phyloP scores from a whole-genome alignment of 2,329 filamentous ascomycete genomes.

The Huntiella savannae region DNA sequence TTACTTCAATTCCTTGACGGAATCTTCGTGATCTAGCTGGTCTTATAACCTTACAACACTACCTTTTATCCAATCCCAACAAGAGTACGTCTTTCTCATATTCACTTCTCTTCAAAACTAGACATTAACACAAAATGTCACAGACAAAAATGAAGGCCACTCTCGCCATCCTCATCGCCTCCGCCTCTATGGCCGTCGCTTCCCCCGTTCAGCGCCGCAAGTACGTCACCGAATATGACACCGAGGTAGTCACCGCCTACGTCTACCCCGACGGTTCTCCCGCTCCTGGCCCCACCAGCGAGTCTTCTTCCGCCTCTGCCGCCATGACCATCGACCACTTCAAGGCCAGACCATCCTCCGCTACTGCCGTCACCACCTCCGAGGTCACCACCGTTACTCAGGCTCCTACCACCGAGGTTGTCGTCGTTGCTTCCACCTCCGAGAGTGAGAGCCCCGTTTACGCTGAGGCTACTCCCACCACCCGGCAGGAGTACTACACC shows the following conservation, averaged over 20 bases:
- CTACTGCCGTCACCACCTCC: conserved; percentile 1
- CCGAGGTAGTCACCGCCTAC: conserved; percentile 23
- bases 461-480: conserved; percentile 11
- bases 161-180: conserved; percentile 24
- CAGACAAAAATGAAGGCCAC: conserved; percentile 31
- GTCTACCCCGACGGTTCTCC: conserved; percentile 13
- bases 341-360: too few species aligned
- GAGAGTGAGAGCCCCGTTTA: not conserved
- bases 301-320: not conserved
- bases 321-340: not conserved
- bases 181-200: conserved; percentile 28
- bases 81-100: too few species aligned
- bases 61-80: too few species aligned
- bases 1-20: conserved; percentile 3
- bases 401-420: conserved; percentile 1
- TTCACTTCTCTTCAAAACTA: not conserved
- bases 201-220: conserved; percentile 25
- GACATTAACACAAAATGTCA: not conserved
- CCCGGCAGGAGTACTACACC: not conserved
- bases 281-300: conserved; percentile 12
- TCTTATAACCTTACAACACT: conserved; percentile 1
- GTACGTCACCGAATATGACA: conserved; percentile 22
- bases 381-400: conserved; percentile 15
- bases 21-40: conserved; percentile 6
- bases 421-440: conserved; percentile 16